These are phyloP conservation scores for Yamadazyma conglobata DNA, from an alignment of 1,139 yeast species.

Conservation along the genomic window DNA sequence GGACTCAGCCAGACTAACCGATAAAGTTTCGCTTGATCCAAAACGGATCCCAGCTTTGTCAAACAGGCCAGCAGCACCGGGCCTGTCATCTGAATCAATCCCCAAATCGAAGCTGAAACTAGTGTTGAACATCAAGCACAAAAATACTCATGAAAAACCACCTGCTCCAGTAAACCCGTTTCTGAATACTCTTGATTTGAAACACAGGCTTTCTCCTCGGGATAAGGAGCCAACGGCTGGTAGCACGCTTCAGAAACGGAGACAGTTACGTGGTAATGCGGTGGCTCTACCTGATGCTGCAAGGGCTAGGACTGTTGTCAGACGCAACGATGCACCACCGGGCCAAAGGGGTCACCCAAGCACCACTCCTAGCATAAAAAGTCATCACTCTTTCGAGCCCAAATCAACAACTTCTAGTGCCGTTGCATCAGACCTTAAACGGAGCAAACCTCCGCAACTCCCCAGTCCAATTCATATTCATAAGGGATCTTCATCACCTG, in stretches of 20 bases:
- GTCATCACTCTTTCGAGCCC: slow-evolving; percentile 1
- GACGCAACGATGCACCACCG: slow-evolving; percentile 1
- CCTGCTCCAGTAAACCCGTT: slow-evolving; percentile 3
- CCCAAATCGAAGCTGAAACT: slow-evolving; percentile 28
- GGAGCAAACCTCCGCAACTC: slow-evolving; percentile 1
- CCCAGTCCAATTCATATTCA: slow-evolving; percentile 4
- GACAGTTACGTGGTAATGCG: slow-evolving; percentile 24
- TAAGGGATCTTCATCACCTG: slow-evolving; percentile 8
- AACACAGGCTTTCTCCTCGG: slow-evolving; percentile 1
- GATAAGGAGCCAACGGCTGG: slow-evolving; percentile 3
- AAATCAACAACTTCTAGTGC: slow-evolving; percentile 1
- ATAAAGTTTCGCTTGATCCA: slow-evolving; percentile 15
- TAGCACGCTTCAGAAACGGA: slow-evolving; percentile 11
- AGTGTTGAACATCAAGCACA: slow-evolving; percentile 27
- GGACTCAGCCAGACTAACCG: too few species aligned
- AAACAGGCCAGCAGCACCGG: slow-evolving; percentile 32
- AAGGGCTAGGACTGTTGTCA: slow-evolving; percentile 17
- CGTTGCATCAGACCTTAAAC: background rate
- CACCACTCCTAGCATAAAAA: background rate
- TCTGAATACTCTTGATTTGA: slow-evolving; percentile 1
- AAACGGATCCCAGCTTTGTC: slow-evolving; percentile 22
- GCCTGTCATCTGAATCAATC: slow-evolving; percentile 27
- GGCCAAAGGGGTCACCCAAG: too few species aligned
- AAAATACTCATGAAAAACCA: slow-evolving; percentile 5
- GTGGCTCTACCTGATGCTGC: slow-evolving; percentile 38